Conservation (phyloP, 2,329 filamentous ascomycete species). For the Colletotrichum simmondsii region DNA sequence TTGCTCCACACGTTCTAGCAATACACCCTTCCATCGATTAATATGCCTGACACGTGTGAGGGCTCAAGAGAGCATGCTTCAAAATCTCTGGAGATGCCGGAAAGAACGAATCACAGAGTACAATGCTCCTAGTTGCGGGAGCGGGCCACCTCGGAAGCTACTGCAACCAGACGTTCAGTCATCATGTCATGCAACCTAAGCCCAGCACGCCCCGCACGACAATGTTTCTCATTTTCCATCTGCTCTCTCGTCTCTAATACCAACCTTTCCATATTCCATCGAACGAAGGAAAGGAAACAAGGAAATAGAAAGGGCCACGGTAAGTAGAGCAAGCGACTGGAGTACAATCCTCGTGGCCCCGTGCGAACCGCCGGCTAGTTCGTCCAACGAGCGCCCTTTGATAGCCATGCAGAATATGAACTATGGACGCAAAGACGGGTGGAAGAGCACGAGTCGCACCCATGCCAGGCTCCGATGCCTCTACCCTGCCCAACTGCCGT, state of each 20-base stretch:
- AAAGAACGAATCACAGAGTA: too few species aligned
- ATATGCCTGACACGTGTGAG: background rate
- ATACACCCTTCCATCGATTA: background rate
- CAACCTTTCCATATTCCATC: too few species aligned
- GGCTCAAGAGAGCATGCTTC: background rate
- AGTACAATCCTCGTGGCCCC: background rate
- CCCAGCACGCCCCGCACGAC: background rate
- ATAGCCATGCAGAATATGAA: background rate
- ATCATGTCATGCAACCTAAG: background rate
- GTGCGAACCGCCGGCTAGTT: background rate
- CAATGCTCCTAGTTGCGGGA: background rate
- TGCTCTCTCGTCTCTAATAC: background rate
- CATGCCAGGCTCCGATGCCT: background rate
- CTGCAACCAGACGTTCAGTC: background rate
- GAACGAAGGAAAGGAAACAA: background rate
- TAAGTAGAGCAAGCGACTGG: background rate
- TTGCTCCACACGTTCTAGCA: background rate
- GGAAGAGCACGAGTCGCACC: background rate
- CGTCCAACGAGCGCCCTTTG: background rate
- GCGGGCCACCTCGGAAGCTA: background rate
- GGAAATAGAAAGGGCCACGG: background rate
- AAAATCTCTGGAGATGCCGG: background rate
- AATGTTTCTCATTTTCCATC: background rate
- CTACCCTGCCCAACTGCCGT: background rate
- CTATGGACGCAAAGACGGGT: background rate